Base-by-base conservation (phyloP, 2,329 filamentous ascomycete genomes). In the Botrytis aclada region DNA sequence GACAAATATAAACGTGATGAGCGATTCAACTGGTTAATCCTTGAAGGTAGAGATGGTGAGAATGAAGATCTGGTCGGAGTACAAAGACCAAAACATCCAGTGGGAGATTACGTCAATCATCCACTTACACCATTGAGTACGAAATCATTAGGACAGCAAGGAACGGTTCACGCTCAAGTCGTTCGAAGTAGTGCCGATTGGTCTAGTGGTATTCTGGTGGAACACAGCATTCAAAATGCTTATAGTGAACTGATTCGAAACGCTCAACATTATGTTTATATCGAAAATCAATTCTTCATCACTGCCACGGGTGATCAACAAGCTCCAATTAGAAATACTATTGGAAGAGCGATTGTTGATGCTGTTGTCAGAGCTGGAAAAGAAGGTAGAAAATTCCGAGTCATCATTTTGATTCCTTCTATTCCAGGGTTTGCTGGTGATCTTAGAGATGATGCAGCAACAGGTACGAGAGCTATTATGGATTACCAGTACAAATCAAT, bases 401-500 rank as follows among this genome's bases (percentile, higher is more conserved):
- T 99, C 76, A 97, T 99, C 74, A 88, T 97, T 72, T 78, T 98
- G 37, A 97, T 98, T 69, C 96, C 96, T 2, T 91, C 94, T 0
- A 92, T 99, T 73, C 95, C 96, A 12, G 96, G 95, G 0, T 99
- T 99, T 78, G 95, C 95, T 0, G 95, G 95, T 63, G 95, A 98
- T 80, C 86, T 99, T 43, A 86, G 95, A 72, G 90, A 94, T 20
- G 90, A 93, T 77, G 94, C 92, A 32, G 95, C 95, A 0, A 89
- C 89, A 1, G 95, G 95, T 16, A 98, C 95, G 0, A 84, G 94
- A 66, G 95, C 95, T 18, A 99, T 98, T 79, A 98, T 99, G 80
- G 95, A 98, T 81, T 98, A 97, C 80, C 96, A 98, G 81, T 99
- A 96, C 86, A 97, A 97, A 83, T 97, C 94, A 0, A 97, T 99